These are phyloP conservation scores for Trametes punicea DNA, from an alignment of 768 basidiomycete genomes.

Conservation along the genomic window DNA sequence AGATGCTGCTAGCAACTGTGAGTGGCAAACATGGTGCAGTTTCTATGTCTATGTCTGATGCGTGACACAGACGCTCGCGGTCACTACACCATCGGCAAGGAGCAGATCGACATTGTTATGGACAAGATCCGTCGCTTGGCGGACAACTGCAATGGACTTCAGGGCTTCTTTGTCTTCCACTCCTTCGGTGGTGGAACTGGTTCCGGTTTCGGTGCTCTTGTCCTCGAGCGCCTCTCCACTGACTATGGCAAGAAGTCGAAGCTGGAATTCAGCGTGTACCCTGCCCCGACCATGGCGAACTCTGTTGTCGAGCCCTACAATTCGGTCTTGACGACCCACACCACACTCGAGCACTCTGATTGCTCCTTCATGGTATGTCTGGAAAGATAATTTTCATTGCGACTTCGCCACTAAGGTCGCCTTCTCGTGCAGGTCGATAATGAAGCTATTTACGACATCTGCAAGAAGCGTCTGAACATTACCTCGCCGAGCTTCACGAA, in stretches of 20 bases:
- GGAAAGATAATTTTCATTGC: not conserved
- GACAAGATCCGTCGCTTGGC: conserved; percentile 96
- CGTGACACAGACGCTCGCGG: conserved; percentile 81
- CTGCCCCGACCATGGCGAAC: conserved; percentile 89
- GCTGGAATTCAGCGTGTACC: conserved; percentile 97
- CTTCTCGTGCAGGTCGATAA: conserved; percentile 43
- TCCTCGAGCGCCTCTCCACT: conserved; percentile 93
- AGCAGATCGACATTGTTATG: conserved; percentile 94
- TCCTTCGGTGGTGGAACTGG: conserved; percentile 99
- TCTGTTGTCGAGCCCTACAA: conserved; percentile 99
- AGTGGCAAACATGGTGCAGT: conserved; percentile 21
- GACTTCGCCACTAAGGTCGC: not conserved
- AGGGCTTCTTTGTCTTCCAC: conserved; percentile 99
- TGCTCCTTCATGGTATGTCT: conserved; percentile 93
- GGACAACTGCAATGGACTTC: conserved; percentile 96
- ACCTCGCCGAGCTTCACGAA: conserved; percentile 58
- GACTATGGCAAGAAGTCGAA: conserved; percentile 99
- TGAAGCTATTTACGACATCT: conserved; percentile 70
- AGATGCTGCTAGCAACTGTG: conserved; percentile 99
- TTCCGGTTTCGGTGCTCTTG: conserved; percentile 96
- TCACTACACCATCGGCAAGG: conserved; percentile 98
- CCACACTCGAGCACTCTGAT: conserved; percentile 99
- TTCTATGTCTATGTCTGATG: conserved; percentile 12
- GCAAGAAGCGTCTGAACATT: conserved; percentile 54
- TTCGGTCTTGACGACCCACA: conserved; percentile 96